Conservation (phyloP, 2,329 filamentous ascomycete genomes). For the Ceratocystis harringtonii region DNA sequence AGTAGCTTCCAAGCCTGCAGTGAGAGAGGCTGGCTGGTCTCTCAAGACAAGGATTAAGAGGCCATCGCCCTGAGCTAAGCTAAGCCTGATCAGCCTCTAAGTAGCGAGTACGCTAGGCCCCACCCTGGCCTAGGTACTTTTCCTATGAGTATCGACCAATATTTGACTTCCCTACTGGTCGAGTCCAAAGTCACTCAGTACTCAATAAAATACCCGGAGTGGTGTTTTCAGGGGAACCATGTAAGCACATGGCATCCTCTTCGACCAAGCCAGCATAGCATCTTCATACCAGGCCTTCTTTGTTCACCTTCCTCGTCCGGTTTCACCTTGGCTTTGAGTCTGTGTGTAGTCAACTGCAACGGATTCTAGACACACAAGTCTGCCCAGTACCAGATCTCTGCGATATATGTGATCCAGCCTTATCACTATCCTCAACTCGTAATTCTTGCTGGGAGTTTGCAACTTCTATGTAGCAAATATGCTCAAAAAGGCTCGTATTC, state of each 20-base stretch:
- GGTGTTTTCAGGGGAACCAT: conserved; percentile 11
- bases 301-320: background rate
- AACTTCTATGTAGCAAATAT: background rate
- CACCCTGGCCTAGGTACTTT: background rate
- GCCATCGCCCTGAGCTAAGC: background rate
- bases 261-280: background rate
- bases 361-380: background rate
- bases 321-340: background rate
- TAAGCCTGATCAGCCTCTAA: background rate
- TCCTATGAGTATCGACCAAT: background rate
- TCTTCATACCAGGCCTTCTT: background rate
- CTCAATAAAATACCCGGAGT: background rate
- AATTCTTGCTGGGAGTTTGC: background rate
- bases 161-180: background rate
- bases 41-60: background rate
- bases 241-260: conserved; percentile 1
- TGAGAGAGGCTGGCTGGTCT: background rate
- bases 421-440: background rate
- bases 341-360: conserved; percentile 1
- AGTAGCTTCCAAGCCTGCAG: background rate
- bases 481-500: background rate
- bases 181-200: background rate
- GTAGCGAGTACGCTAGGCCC: background rate
- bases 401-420: background rate
- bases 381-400: background rate